phyloP scores from a whole-genome alignment of 371 early-diverging fungal genomes.

The Coelomomyces lativittatus region DNA sequence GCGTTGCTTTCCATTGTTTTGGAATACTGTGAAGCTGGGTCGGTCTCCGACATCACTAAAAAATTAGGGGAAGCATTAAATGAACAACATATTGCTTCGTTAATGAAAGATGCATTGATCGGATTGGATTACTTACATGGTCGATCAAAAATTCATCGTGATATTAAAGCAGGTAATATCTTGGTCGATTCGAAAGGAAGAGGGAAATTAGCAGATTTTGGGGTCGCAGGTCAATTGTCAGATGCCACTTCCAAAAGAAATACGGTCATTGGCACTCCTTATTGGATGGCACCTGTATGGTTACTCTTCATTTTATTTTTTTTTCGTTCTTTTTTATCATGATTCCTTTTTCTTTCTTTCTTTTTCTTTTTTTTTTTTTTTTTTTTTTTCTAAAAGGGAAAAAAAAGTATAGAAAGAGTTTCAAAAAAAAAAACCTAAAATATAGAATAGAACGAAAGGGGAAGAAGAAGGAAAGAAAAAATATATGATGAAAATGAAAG shows the following conservation, averaged over 20 bases:
- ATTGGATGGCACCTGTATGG: constrained; percentile 96
- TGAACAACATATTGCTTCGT: constrained; percentile 36
- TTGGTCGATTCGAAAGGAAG: constrained; percentile 45
- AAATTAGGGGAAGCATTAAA: constrained; percentile 14
- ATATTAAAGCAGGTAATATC: constrained; percentile 68
- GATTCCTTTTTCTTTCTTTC: too few relatives aligned
- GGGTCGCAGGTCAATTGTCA: constrained; percentile 38
- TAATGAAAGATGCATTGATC: constrained; percentile 35
- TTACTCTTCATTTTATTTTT: too few relatives aligned
- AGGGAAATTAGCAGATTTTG: constrained; percentile 55
- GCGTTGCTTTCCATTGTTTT: constrained; percentile 24
- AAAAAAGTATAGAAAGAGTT: too few relatives aligned
- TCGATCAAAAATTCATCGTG: constrained; percentile 53
- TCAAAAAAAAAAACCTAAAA: too few relatives aligned
- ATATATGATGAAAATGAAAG: too few relatives aligned
- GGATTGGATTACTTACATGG: constrained; percentile 51
- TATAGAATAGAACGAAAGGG: too few relatives aligned
- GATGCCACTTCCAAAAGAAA: constrained; percentile 23
- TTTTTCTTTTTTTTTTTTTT: too few relatives aligned
- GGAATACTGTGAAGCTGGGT: constrained; percentile 44
- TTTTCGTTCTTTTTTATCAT: too few relatives aligned
- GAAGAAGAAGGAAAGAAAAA: too few relatives aligned
- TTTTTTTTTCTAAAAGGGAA: too few relatives aligned
- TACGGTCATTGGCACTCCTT: constrained; percentile 40
- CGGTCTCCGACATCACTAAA: constrained; percentile 32